Evolutionary conservation across 2,329 filamentous ascomycete genomes (phyloP), one percentile per base, ranked within the genome.

Genomic region (Anthostomella pinea): DNA sequence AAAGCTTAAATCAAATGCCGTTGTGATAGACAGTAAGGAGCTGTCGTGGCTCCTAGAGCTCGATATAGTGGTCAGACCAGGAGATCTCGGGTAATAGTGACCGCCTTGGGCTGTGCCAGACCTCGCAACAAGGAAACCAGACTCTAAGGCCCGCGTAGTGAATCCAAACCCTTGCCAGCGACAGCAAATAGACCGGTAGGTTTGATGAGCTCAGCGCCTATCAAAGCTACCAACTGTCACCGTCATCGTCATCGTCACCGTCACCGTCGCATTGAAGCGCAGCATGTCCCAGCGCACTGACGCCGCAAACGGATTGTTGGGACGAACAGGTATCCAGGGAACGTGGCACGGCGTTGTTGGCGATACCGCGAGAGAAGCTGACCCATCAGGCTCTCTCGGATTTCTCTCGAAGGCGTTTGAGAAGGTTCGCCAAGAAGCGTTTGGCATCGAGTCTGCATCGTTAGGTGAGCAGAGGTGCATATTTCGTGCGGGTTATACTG

Each of bases 141-240:
- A n/a, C n/a, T n/a, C n/a, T n/a, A n/a, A n/a, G n/a, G n/a, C n/a
- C n/a, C n/a, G n/a, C n/a, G n/a, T n/a, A n/a, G n/a, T n/a, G n/a
- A n/a, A n/a, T n/a, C n/a, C n/a, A n/a, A n/a, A n/a, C n/a, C n/a
- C n/a, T 26, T 8, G 24, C 24, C 11, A 26, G 24, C 24, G n/a
- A n/a, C n/a, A n/a, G n/a, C n/a, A n/a, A n/a, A 29, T 15, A 8
- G 11, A 22, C 30, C 34, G 18, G 30, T 27, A 40, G 30, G 19
- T 34, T 40, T 9, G 28, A 39, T 30, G 34, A 45, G 36, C 34
- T 38, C 14, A 39, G 19, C 24, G 25, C 37, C 21, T 14, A 20
- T 4, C n/a, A 20, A 20, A 11, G 24, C 23, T 24, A 33, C 15
- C n/a, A 26, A 13, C 13, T 27, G n/a, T n/a, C n/a, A n/a, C n/a